Evolutionary conservation across 164 flowering plant genomes (phyloP).

Genomic region (Liquidambar formosana): DNA sequence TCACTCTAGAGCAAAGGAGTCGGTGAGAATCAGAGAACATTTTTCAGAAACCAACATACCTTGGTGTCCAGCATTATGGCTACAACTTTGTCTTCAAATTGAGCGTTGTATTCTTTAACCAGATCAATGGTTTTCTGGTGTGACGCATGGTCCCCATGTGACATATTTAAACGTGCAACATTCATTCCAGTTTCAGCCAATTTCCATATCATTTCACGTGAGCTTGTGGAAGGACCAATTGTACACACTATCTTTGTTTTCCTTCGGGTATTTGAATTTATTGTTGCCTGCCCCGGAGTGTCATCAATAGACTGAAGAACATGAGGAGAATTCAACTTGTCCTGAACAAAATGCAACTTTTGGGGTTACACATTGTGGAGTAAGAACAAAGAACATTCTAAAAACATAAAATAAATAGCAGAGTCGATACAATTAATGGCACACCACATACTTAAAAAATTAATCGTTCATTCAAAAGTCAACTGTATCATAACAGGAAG

Average conservation of each 20-base stretch:
- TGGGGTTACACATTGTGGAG: background rate
- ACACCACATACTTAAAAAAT: background rate
- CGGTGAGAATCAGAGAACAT: background rate
- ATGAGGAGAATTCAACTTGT: constrained; percentile 21
- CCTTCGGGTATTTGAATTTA: constrained; percentile 30
- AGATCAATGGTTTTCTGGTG: constrained; percentile 89
- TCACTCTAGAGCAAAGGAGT: background rate
- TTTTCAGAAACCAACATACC: constrained; percentile 39
- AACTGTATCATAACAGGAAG: background rate
- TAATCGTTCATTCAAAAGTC: background rate
- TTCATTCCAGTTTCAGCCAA: constrained; percentile 95
- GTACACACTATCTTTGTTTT: constrained; percentile 97
- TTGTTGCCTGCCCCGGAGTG: constrained; percentile 15
- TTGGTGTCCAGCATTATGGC: constrained; percentile 98
- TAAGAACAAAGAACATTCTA: background rate
- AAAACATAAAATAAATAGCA: background rate
- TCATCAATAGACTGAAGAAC: constrained; percentile 31
- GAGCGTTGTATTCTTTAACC: constrained; percentile 93
- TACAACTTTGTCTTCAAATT: constrained; percentile 73
- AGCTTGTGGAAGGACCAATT: constrained; percentile 90
- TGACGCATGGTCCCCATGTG: constrained; percentile 99
- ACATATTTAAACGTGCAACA: constrained; percentile 97
- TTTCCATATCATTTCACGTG: constrained; percentile 98
- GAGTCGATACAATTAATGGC: background rate
- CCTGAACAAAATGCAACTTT: constrained; percentile 20